Evolutionary conservation across 2,329 filamentous ascomycete genomes (phyloP), one percentile per base, ranked within the genome.

Genomic region (Sporothrix mexicana): DNA sequence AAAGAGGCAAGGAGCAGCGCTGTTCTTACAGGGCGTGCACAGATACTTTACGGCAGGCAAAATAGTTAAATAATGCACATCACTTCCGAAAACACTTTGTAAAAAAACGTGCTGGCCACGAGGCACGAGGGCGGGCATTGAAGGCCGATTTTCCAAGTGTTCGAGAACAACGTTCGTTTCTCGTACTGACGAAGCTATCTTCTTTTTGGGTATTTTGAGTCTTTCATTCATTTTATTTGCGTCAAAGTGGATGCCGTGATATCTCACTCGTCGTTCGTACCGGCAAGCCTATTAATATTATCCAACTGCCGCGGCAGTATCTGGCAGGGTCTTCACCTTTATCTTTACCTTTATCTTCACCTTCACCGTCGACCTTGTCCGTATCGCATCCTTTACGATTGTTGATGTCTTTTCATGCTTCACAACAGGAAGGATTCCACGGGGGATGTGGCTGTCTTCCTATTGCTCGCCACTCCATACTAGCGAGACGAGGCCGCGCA

Each of bases 401-500:
- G 51, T 55, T 55, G 51, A 55, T 53, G 23, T n/a, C 9, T 49
- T 10, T 49, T 49, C 45, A 15, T 49, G n/a, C n/a, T n/a, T n/a
- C n/a, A n/a, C n/a, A n/a, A 36, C 55, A 36, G 12, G 9, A 59
- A 59, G 25, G 55, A 36, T 59, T 59, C 17, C 55, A 36, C 55
- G 25, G 23, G 25, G 25, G 13, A 59, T 36, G 55, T 59, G 55
- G 25, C 55, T 59, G 12, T 55, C 51, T 55, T 55, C 51, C 51
- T 55, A 4, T 47, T 25, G 8, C n/a, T 55, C 23, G 20, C 23
- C n/a, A 25, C 51, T 55, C 51, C 9, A 25, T 59, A 15, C 13
- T 59, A 59, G 55, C 55, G 25, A 59, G 55, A 59, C 25, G 25
- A 59, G 25, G 55, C 13, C n/a, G 55, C 55, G 55, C 25, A 36